Base-by-base conservation (phyloP, 371 early-diverging fungal species). In the Conidiobolus coronatus region DNA sequence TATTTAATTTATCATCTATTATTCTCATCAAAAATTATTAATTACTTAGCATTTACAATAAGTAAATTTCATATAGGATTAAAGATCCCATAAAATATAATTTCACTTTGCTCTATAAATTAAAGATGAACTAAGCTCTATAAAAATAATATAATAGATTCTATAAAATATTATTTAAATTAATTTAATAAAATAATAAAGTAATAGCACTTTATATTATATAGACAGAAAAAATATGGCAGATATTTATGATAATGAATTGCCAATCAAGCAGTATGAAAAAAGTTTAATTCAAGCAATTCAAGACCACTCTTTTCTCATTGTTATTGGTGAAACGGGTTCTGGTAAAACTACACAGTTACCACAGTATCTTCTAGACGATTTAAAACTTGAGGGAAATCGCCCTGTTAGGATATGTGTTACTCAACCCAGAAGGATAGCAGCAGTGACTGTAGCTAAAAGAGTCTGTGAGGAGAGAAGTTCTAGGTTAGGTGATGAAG, bases 291-390 rank as follows among this genome's bases (percentile, higher is more conserved):
- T 82, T 17, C 68, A 69, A 11, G 79, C 81, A 5, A 70, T 83
- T 15, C 45, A 61, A 41, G 66, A 74, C 49, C 66, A 73, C 52
- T 67, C 60, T 40, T 57, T 77, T 5, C 59, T 82, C 1, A 68
- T 86, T 14, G 64, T 89, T 11, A 73, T 79, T 41, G 93, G 90
- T 42, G 83, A 81, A 56, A 86, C 88, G 5, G 86, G 86, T 33
- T 75, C 77, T 20, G 91, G 94, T 22, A 93, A 93, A 58, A 87
- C 88, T 2, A 93, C 91, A 1, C 89, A 89, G 53, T 72, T 90
- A 18, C 88, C 90, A 14, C 87, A 92, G 54, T 92, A 84, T 61
- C 59, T 86, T 20, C 56, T 77, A 22, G 85, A 85, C 55, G 52
- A 57, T 20, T 47, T 70, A 13, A 12, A 9, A 7, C 3, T 12